Conservation (phyloP, 345 rosid genomes). For the Corchorus olitorius region DNA sequence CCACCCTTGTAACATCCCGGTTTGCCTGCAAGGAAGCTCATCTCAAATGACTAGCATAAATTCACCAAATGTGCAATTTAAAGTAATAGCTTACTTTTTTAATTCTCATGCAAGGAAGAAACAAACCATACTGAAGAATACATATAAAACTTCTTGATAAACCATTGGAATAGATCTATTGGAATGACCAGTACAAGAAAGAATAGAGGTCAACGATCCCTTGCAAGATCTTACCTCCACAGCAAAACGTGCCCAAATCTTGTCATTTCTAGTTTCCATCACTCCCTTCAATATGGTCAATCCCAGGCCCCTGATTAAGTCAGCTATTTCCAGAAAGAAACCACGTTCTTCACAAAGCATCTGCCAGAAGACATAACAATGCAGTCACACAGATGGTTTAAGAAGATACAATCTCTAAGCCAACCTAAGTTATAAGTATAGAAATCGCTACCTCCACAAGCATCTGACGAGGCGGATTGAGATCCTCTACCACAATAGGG, state of each 20-base stretch:
- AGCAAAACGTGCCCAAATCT: constrained; percentile 87
- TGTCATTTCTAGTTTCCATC: constrained; percentile 77
- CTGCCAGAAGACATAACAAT: constrained; percentile 38
- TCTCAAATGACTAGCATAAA: not conserved
- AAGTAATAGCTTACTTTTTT: not conserved
- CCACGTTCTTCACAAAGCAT: constrained; percentile 97
- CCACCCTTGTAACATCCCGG: constrained; percentile 91
- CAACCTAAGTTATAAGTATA: constrained; percentile 8
- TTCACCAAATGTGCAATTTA: not conserved
- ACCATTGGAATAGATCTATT: not conserved
- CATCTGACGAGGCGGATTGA: constrained; percentile 84
- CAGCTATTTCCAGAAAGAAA: constrained; percentile 92
- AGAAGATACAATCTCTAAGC: constrained; percentile 5
- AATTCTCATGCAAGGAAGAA: not conserved
- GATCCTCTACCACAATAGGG: constrained; percentile 95
- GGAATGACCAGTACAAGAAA: not conserved
- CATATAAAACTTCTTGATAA: not conserved
- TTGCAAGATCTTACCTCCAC: constrained; percentile 66
- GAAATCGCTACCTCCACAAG: constrained; percentile 72
- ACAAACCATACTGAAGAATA: not conserved
- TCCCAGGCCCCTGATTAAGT: constrained; percentile 84
- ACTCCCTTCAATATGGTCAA: constrained; percentile 93
- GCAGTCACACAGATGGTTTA: constrained; percentile 4
- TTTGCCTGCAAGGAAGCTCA: constrained; percentile 56
- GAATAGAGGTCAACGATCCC: not conserved